Conservation (phyloP, 129 eudicot genomes). For the Ambrosia artemisiifolia region DNA sequence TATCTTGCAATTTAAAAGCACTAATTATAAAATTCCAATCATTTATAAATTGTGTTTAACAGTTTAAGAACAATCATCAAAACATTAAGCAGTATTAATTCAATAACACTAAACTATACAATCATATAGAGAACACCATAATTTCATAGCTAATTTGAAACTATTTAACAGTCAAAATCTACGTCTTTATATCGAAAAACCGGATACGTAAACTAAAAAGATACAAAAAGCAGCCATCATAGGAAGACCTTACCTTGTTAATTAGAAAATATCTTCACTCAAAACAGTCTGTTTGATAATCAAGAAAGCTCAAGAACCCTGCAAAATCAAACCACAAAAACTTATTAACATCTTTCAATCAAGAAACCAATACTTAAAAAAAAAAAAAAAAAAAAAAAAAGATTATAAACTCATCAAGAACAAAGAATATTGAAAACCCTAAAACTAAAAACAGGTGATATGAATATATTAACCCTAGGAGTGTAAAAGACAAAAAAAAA, state of each 20-base stretch:
- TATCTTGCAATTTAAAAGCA: not conserved
- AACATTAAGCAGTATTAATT: not conserved
- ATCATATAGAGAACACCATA: slow-evolving; percentile 2
- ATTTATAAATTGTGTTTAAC: slow-evolving; percentile 1
- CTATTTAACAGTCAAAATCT: not conserved
- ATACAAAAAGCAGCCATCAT: not conserved
- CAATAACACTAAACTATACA: slow-evolving; percentile 1
- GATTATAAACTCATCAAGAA: not conserved
- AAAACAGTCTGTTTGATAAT: slow-evolving; percentile 1
- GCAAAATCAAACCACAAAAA: slow-evolving; percentile 15
- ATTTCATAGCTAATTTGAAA: not conserved
- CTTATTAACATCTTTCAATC: not conserved
- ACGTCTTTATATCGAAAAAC: slow-evolving; percentile 3
- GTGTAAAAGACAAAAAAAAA: not conserved
- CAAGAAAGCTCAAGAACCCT: slow-evolving; percentile 21
- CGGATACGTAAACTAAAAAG: not conserved
- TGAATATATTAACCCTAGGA: slow-evolving; percentile 24
- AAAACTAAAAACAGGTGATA: slow-evolving; percentile 11
- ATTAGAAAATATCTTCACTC: slow-evolving; percentile 10
- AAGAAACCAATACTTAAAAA: not conserved
- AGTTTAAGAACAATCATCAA: not conserved
- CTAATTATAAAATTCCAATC: slow-evolving; percentile 8
- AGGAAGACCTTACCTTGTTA: slow-evolving; percentile 18
- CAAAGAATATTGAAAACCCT: slow-evolving; percentile 17
- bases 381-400: not conserved